phyloP scores from a whole-genome alignment of 768 basidiomycete species.

The Jaapia argillacea region DNA sequence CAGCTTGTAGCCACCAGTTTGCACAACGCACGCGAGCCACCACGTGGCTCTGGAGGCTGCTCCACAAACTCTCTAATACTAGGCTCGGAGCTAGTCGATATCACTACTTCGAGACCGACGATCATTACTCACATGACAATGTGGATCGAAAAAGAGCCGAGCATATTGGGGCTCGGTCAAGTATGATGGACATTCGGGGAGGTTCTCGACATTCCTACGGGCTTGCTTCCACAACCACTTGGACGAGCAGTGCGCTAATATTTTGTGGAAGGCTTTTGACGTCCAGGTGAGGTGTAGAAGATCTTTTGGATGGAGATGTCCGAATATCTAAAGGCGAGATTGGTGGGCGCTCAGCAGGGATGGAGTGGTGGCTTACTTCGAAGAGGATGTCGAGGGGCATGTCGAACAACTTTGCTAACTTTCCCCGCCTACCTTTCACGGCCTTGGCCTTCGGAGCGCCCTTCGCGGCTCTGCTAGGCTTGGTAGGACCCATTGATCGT shows the following conservation, averaged over 20 bases:
- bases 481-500: too few relatives aligned
- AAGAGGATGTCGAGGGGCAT: not conserved
- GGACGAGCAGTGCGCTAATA: not conserved
- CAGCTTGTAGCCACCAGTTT: too few relatives aligned
- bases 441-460: too few relatives aligned
- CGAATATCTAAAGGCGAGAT: not conserved
- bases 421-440: not conserved
- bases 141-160: not conserved
- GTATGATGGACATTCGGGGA: not conserved
- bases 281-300: not conserved
- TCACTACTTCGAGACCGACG: too few relatives aligned
- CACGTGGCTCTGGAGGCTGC: too few relatives aligned
- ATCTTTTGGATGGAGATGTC: not conserved
- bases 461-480: too few relatives aligned
- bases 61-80: too few relatives aligned
- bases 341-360: not conserved
- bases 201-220: conserved; percentile 10
- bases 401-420: not conserved
- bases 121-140: not conserved
- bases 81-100: too few relatives aligned
- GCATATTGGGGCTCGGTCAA: not conserved
- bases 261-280: not conserved
- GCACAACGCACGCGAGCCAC: too few relatives aligned
- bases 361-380: not conserved
- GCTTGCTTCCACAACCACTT: conserved; percentile 12